These are phyloP conservation scores for Aspergillus leporis DNA, from an alignment of 495 filamentous ascomycete genomes.

Conservation along the genomic window DNA sequence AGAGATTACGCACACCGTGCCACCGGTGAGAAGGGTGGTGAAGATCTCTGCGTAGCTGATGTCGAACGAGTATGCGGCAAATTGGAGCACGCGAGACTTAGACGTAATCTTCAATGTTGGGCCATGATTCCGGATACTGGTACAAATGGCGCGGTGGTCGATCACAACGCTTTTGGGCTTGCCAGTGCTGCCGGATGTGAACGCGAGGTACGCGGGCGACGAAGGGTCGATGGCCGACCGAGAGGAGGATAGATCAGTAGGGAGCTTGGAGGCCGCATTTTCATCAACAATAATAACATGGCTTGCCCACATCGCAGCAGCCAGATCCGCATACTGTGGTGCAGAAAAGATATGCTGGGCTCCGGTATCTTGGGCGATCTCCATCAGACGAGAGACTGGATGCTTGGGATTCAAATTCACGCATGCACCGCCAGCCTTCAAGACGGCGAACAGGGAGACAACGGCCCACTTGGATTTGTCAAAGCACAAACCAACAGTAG, in stretches of 20 bases:
- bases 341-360: neutral
- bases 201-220: slow-evolving; percentile 6
- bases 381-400: slow-evolving; percentile 37
- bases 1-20: slow-evolving; percentile 47
- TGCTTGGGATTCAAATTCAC: slow-evolving; percentile 25
- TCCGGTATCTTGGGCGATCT: slow-evolving; percentile 31
- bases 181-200: slow-evolving; percentile 38
- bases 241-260: neutral
- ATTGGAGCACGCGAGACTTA: slow-evolving; percentile 7
- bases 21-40: slow-evolving; percentile 30
- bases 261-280: too few relatives aligned
- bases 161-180: slow-evolving; percentile 44
- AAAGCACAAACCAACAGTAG: slow-evolving; percentile 9
- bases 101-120: slow-evolving; percentile 1
- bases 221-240: slow-evolving; percentile 1
- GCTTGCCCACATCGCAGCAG: neutral
- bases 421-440: slow-evolving; percentile 30
- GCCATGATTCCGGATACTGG: neutral
- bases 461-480: neutral
- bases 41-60: neutral
- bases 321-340: neutral
- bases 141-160: slow-evolving; percentile 37
- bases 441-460: slow-evolving; percentile 24
- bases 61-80: neutral
- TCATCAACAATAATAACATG: too few relatives aligned